Evolutionary conservation across 257 asterid genomes (phyloP).

Genomic region (Thymus quinquecostatus): DNA sequence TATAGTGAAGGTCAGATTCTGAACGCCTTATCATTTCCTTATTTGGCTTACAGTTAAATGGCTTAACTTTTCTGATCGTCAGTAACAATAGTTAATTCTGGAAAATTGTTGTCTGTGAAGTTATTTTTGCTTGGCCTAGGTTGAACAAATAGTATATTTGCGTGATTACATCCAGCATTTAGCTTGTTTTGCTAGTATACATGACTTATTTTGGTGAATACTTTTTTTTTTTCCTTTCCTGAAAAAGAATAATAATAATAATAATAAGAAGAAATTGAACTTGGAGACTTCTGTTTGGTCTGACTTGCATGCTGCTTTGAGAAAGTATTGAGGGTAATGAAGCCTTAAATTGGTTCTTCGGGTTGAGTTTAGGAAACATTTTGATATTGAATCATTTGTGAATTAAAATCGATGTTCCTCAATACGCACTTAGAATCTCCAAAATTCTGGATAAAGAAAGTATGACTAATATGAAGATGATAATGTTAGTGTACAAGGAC

Average conservation of each 20-base stretch:
- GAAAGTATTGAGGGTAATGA: background rate
- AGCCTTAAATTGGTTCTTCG: background rate
- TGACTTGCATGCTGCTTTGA: constrained; percentile 8
- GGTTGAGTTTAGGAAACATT: background rate
- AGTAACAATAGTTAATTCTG: constrained; percentile 8
- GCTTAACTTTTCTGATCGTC: constrained; percentile 4
- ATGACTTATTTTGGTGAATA: no score
- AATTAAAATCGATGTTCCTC: background rate
- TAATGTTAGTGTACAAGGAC: no score
- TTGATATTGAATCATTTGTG: background rate
- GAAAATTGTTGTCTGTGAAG: constrained; percentile 2
- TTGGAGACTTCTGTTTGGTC: background rate
- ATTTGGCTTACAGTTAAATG: constrained; percentile 10
- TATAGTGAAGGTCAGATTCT: constrained; percentile 77
- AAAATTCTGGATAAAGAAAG: background rate
- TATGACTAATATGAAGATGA: background rate
- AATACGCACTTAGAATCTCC: background rate
- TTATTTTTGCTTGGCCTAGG: constrained; percentile 13
- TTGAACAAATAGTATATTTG: background rate
- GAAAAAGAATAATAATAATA: no score
- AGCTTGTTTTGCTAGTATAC: background rate
- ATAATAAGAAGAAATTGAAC: background rate
- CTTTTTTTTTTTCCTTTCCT: no score
- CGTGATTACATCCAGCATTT: constrained; percentile 4
- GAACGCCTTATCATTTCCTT: constrained; percentile 23